Evolutionary conservation across 176 grass and related monocot species (phyloP).

Genomic region (Eleusine coracana): DNA sequence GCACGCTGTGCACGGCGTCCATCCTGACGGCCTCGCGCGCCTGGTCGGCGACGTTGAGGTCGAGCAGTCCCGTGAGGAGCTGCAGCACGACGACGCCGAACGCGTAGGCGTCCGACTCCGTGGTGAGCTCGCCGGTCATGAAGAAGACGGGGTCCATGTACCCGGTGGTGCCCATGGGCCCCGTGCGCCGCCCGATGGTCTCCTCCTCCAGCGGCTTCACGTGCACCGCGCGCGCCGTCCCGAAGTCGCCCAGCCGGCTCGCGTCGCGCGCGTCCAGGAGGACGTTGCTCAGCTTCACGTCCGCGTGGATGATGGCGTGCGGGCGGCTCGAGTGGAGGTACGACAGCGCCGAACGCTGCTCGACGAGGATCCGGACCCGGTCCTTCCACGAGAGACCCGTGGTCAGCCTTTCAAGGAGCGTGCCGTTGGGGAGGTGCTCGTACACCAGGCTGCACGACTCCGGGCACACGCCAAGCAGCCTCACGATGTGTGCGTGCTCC

Average conservation of each 20-base stretch:
- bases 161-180: conserved; percentile 51
- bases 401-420: conserved; percentile 51
- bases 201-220: conserved; percentile 42
- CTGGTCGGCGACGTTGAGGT: conserved; percentile 48
- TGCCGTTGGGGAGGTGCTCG: conserved; percentile 67
- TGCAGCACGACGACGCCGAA: conserved; percentile 47
- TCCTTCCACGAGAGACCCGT: conserved; percentile 50
- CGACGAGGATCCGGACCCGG: conserved; percentile 49
- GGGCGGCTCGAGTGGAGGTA: conserved; percentile 65
- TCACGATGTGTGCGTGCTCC: conserved; percentile 68
- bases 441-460: conserved; percentile 58
- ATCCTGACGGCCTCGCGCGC: conserved; percentile 35
- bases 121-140: conserved; percentile 50
- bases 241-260: conserved; percentile 63
- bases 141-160: conserved; percentile 65
- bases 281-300: conserved; percentile 72
- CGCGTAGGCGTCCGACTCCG: conserved; percentile 57
- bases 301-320: conserved; percentile 65
- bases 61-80: conserved; percentile 45
- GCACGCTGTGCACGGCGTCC: conserved; percentile 25
- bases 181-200: conserved; percentile 47
- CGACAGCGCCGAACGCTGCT: conserved; percentile 58
- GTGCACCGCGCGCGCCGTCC: conserved; percentile 49
- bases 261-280: conserved; percentile 49
- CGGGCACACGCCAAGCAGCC: conserved; percentile 61